Conservation (phyloP, 306 rosid genomes). For the Acacia acuminata region DNA sequence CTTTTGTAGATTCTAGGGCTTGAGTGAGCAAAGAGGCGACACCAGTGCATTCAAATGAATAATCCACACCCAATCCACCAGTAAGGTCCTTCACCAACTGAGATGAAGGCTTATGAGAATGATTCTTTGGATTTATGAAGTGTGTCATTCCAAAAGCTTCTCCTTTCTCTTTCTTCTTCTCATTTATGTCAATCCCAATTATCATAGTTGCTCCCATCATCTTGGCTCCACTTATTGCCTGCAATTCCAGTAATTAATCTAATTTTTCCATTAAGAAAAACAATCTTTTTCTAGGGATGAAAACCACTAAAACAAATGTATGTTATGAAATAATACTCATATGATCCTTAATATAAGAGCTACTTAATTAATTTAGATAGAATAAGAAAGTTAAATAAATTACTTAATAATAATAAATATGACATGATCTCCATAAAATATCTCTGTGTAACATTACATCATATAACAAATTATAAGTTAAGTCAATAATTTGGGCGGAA, state of each 20-base stretch:
- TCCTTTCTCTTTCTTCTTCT: not conserved
- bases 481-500: no score
- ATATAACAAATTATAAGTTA: no score
- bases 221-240: not conserved
- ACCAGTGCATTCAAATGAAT: slow-evolving; percentile 55
- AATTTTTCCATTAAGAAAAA: not conserved
- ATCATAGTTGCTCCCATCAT: not conserved
- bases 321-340: no score
- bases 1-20: slow-evolving; percentile 50
- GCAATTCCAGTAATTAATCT: not conserved
- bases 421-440: no score
- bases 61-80: slow-evolving; percentile 60
- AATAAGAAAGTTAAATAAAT: no score
- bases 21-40: slow-evolving; percentile 33
- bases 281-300: no score
- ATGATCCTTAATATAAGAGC: no score
- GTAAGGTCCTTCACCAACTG: not conserved
- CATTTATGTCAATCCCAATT: not conserved
- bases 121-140: slow-evolving; percentile 40
- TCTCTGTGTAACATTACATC: no score
- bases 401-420: no score
- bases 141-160: slow-evolving; percentile 41
- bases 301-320: not conserved
- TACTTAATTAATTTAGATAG: no score
- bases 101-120: slow-evolving; percentile 9